Evolutionary conservation across 2,329 filamentous ascomycete species (phyloP), one percentile per base, ranked within the genome.

Genomic region (Teratosphaeriaceae sp.): DNA sequence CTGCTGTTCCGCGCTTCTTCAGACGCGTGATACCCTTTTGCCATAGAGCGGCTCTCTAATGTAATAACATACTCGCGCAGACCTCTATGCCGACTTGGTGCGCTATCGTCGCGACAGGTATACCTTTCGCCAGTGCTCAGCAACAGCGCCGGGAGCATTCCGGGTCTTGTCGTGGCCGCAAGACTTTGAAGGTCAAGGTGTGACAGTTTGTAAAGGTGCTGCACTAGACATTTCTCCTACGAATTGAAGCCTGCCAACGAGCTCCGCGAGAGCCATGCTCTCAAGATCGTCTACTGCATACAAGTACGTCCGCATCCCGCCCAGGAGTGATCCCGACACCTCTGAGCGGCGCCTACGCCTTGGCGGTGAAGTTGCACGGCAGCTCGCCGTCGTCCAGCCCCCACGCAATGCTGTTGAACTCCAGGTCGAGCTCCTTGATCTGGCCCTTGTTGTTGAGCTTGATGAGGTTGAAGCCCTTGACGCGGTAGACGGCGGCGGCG

Each of bases 321-420:
- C 29, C 29, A 11, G 9, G 6, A 9, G 8, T 31, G 8, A 16
- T 34, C 31, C 18, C 15, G n/a, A 31, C 6, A 7, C 11, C 16
- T 36, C 35, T 26, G n/a, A n/a, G n/a, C n/a, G n/a, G n/a, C n/a
- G n/a, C 22, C 35, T 23, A 38, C 11, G 35, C 35, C 37, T 29
- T 27, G 8, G 26, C 38, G 18, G 38, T 41, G 18, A 26, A 21
- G 18, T 24, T 41, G 18, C 38, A 33, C 9, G 16, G 16, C 38
- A 41, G 34, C 38, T 41, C 38, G 9, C 29, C 38, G 34, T 41
- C 38, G 34, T 41, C 38, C 27, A 34, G 16, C 2, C 42, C 46
- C 47, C 47, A 49, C 6, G 47, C 47, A 27, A 49, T 47, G 19
- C 34, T 40, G 42, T 49, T 47, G 41, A 49, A 47, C 33, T 49